A percentile compares a stretch with the other conserved stretches of the same genome.
These are phyloP conservation scores for Fusarium mangiferae DNA, from an alignment of 2,329 filamentous ascomycete genomes.

Conservation along the genomic window DNA sequence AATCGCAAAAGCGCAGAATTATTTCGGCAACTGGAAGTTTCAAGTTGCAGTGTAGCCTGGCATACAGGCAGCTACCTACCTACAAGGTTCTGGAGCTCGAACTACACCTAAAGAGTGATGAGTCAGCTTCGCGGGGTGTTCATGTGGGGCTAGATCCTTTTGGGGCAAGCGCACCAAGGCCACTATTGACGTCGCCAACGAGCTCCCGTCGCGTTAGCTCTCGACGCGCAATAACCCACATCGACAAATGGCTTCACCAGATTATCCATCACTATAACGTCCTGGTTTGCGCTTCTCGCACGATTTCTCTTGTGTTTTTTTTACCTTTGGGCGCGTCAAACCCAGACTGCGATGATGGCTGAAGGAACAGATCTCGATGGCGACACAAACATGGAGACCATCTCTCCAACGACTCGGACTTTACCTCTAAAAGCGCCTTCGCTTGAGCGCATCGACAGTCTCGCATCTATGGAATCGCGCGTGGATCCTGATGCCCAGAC, in stretches of 20 bases:
- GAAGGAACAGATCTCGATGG: constrained; percentile 37
- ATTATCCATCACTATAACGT: constrained; percentile 3
- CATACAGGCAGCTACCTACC: background rate
- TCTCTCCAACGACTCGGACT: constrained; percentile 44
- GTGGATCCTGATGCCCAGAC: constrained; percentile 74
- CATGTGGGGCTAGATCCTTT: background rate
- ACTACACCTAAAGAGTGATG: background rate
- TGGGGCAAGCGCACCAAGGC: constrained; percentile 7
- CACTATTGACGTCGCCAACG: constrained; percentile 28
- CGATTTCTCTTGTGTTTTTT: background rate
- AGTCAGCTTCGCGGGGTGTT: background rate
- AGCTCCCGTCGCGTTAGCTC: background rate
- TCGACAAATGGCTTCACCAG: constrained; percentile 1
- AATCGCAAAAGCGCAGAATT: background rate
- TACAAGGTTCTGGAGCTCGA: background rate
- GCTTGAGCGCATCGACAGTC: constrained; percentile 49
- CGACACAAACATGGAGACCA: constrained; percentile 40
- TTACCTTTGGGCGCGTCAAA: background rate
- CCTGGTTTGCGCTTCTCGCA: background rate
- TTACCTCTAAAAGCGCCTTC: constrained; percentile 42
- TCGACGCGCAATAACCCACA: constrained; percentile 22
- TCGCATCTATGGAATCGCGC: constrained; percentile 58
- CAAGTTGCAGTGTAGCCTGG: background rate
- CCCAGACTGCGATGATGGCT: constrained; percentile 38
- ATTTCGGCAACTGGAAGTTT: background rate